A percentile compares a stretch with the other conserved stretches of the same genome.
phyloP scores from a whole-genome alignment of 2,329 filamentous ascomycete genomes.

The Aspergillus glaucus region DNA sequence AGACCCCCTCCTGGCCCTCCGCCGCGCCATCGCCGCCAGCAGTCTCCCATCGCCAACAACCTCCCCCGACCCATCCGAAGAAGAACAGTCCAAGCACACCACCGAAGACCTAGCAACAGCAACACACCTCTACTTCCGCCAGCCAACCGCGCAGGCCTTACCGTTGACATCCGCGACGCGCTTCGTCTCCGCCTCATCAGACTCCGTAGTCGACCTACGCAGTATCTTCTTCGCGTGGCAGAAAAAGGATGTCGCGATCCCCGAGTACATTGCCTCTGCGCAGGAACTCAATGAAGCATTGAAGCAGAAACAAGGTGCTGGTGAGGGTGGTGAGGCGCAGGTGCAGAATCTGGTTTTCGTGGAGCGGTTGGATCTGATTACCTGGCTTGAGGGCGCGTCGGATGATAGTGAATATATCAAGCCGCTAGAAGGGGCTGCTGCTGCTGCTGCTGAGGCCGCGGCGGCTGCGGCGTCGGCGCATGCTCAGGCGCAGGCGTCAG shows the following conservation, averaged over 20 bases:
- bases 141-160: conserved; percentile 55
- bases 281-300: conserved; percentile 75
- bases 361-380: conserved; percentile 83
- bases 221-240: conserved; percentile 95
- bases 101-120: conserved; percentile 63
- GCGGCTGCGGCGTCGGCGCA: conserved; percentile 29
- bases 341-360: conserved; percentile 89
- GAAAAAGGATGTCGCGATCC: conserved; percentile 82
- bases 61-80: conserved; percentile 43
- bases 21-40: conserved; percentile 69
- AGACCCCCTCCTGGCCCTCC: conserved; percentile 77
- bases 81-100: conserved; percentile 55
- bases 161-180: conserved; percentile 70
- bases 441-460: conserved; percentile 35
- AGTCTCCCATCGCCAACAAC: conserved; percentile 67
- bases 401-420: conserved; percentile 92
- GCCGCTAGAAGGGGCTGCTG: conserved; percentile 61
- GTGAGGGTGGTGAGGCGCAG: conserved; percentile 40
- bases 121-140: conserved; percentile 69
- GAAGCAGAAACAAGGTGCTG: conserved; percentile 28
- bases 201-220: conserved; percentile 71
- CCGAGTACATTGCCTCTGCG: conserved; percentile 82
- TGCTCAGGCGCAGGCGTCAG: conserved; percentile 23
- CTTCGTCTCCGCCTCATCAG: conserved; percentile 68
- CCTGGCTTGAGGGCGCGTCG: conserved; percentile 84